Evolutionary conservation across 2,329 filamentous ascomycete genomes (phyloP).

Genomic region (Gnomoniopsis sp.): DNA sequence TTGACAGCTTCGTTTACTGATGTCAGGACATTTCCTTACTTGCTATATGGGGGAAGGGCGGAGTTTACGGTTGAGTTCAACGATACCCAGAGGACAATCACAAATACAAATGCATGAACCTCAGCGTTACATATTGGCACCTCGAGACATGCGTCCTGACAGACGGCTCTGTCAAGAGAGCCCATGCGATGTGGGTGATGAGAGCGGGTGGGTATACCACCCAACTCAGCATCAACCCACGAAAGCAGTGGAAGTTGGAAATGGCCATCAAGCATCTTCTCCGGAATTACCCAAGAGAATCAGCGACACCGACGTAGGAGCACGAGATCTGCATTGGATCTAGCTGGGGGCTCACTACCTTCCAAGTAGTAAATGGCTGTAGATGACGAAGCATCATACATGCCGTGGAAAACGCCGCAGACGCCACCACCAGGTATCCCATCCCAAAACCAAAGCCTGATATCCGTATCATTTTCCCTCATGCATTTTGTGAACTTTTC

Average conservation of each 20-base stretch:
- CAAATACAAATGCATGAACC: neutral
- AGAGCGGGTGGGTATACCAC: neutral
- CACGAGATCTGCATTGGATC: constrained; percentile 59
- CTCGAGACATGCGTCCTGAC: neutral
- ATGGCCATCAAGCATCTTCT: constrained; percentile 95
- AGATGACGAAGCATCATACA: constrained; percentile 5
- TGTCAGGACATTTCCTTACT: too few species aligned
- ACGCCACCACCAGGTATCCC: constrained; percentile 39
- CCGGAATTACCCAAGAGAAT: constrained; percentile 57
- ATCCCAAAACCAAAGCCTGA: constrained; percentile 28
- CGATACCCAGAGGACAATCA: constrained; percentile 13
- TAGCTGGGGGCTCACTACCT: constrained; percentile 54
- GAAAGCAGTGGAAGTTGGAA: constrained; percentile 26
- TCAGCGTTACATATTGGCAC: constrained; percentile 1
- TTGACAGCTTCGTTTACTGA: too few species aligned
- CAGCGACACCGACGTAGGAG: constrained; percentile 82
- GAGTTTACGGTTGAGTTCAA: constrained; percentile 13
- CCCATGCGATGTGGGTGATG: neutral
- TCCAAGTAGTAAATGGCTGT: constrained; percentile 33
- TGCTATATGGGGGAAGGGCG: too few species aligned
- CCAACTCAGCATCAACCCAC: neutral
- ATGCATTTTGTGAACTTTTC: constrained; percentile 25
- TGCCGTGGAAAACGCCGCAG: constrained; percentile 40
- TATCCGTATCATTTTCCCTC: constrained; percentile 31
- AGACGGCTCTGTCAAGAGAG: neutral